These are phyloP conservation scores for Penicillium sp. DNA, from an alignment of 2,329 filamentous ascomycete species.

Conservation along the genomic window DNA sequence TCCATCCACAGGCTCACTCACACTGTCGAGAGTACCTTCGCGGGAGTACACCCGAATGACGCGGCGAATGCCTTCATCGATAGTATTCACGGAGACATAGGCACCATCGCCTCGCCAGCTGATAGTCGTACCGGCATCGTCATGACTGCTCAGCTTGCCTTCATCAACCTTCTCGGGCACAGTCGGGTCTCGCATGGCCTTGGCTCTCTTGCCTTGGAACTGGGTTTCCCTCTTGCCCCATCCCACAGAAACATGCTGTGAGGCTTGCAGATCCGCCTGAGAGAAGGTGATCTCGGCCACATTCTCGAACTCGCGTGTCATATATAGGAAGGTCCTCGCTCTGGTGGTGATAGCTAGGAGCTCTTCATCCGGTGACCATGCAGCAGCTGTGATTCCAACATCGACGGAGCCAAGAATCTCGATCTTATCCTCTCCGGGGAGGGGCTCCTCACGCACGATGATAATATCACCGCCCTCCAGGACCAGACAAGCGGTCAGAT, in stretches of 20 bases:
- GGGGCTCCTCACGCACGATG: constrained; percentile 72
- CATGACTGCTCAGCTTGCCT: constrained; percentile 71
- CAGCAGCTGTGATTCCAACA: constrained; percentile 82
- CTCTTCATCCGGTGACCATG: constrained; percentile 96
- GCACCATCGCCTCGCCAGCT: constrained; percentile 95
- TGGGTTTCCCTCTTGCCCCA: constrained; percentile 99
- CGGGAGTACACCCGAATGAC: constrained; percentile 88
- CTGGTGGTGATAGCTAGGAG: constrained; percentile 80
- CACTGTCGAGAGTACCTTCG: constrained; percentile 87
- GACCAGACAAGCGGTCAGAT: constrained; percentile 74
- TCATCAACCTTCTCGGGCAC: constrained; percentile 91
- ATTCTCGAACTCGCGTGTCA: constrained; percentile 88
- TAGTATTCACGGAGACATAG: constrained; percentile 80
- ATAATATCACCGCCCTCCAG: constrained; percentile 90
- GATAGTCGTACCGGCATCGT: constrained; percentile 71
- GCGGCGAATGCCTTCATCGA: constrained; percentile 69
- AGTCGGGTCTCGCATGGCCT: constrained; percentile 86
- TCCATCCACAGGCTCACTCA: constrained; percentile 90
- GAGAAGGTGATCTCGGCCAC: constrained; percentile 74
- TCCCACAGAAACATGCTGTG: constrained; percentile 91
- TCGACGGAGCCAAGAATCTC: constrained; percentile 96
- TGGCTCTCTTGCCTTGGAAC: constrained; percentile 88
- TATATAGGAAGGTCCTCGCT: constrained; percentile 78
- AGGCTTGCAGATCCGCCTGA: constrained; percentile 77
- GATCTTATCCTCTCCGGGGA: constrained; percentile 71